Evolutionary conservation across 1,284 basidiomycete genomes (phyloP), one percentile per base, ranked within the genome.

Genomic region (Cryptococcus amylolentus): DNA sequence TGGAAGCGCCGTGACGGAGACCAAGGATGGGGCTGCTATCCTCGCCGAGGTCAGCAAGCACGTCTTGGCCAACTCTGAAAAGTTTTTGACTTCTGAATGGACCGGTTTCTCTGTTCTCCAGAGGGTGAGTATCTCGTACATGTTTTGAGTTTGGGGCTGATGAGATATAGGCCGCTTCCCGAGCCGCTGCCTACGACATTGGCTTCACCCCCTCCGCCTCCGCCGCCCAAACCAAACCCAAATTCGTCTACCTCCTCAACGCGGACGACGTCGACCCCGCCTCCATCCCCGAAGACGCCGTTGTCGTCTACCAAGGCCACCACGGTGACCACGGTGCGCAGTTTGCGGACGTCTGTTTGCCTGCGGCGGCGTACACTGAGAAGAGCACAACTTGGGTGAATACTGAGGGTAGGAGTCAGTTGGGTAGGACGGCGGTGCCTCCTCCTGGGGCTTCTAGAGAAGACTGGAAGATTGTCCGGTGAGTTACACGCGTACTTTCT

Each of bases 391-490:
- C 93, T 2, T 98, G 92, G 90, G 85, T 98, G 59, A 99, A 98
- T 81, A 95, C 94, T 0, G 96, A 99, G 77, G 96, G 96, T 51
- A 85, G 96, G 46, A 81, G 89, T 27, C 96, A 99, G 78, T 78
- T 94, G 26, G 93, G 92, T 43, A 84, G 96, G 51, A 87, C 90
- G 10, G 95, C 95, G 23, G 93, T 99, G 1, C 86, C 88, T n/a
- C 89, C 93, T 39, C 95, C 96, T 16, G 96, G 94, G 55, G 90
- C 93, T 2, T 85, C 91, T 4, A 82, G 96, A 51, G 96, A 98
- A 78, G 96, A 98, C 77, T 99, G 96, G 96, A 98, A 98, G 84
- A 91, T 98, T 70, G 82, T 98, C 63, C 88, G 93, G 88, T 89
- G 61, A 28, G 82, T 74, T 74, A 3, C 54, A 44, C 20, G n/a